Evolutionary conservation across 192 early-diverging fungal species (phyloP), one percentile per base, ranked within the genome.

Genomic region (Podochytrium sp.): DNA sequence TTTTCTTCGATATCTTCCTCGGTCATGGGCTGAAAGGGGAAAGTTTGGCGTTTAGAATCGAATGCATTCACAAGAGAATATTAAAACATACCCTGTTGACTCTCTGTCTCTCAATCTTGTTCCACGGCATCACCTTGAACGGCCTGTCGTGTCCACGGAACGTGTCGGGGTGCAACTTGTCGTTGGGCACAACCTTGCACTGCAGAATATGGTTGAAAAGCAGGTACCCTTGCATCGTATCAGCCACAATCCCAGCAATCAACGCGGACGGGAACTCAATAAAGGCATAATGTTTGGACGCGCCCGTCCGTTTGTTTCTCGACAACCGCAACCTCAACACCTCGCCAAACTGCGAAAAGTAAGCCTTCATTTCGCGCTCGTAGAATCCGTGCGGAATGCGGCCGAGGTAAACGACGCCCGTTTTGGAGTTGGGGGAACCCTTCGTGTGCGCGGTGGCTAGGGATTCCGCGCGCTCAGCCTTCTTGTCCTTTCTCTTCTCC

Each of bases 351-450:
- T 99, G 97, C 35, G 84, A 78, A 84, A 99, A 99, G 79, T 99
- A 99, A 3, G 79, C 80, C 57, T 79, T 64, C 94, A 99, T 97
- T 77, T 96, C 89, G 29, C 91, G 79, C 78, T 99, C 97, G 80
- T 96, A 94, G 80, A 99, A 99, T 18, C 95, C 95, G 65, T 97
- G 93, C 3, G 97, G 97, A 58, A 99, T 92, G 43, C 92, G 91
- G 55, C 94, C 93, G 60, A 99, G 78, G 78, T 95, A 98, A 20
- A 97, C 77, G 12, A 94, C 92, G 41, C 95, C 95, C 27, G 86
- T 81, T 20, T 47, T 47, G 43, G 43, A 47, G 43, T 47, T 47
- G 7, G 43, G 43, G 7, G 43, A 47, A 47, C 43, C 43, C 10
- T 20, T 20, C n/a, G n/a, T n/a, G n/a, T n/a, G n/a, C n/a, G n/a